Percentiles rank a stretch among this genome's conserved stretches.
Evolutionary conservation across 2,329 filamentous ascomycete species (phyloP).

Genomic region (Herpotrichia juniperi): DNA sequence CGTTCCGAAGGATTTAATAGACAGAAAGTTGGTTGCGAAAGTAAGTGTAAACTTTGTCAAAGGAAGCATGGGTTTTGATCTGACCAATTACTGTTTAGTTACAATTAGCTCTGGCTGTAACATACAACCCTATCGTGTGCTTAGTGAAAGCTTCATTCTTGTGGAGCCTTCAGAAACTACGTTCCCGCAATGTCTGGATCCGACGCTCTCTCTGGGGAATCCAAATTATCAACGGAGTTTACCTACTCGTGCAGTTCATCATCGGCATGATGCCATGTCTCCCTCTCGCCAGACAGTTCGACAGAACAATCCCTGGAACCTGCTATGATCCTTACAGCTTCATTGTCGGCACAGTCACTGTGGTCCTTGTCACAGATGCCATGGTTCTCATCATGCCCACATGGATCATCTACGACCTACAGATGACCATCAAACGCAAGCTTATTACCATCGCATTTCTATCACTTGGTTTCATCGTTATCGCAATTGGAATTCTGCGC

Average conservation of each 20-base stretch:
- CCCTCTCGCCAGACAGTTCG: conserved; percentile 18
- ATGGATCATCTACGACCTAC: conserved; percentile 30
- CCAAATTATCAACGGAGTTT: conserved; percentile 22
- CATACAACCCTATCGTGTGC: conserved; percentile 26
- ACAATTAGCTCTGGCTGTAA: conserved; percentile 21
- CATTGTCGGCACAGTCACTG: conserved; percentile 15
- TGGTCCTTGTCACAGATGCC: conserved; percentile 24
- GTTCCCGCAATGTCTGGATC: conserved; percentile 20
- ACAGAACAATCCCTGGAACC: conserved; percentile 20
- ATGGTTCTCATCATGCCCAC: conserved; percentile 28
- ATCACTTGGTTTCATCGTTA: conserved; percentile 23
- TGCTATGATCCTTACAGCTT: conserved; percentile 18
- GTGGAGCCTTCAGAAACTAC: conserved; percentile 26
- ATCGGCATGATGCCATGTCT: conserved; percentile 19
- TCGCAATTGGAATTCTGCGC: conserved; percentile 20
- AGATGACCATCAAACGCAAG: conserved; percentile 23
- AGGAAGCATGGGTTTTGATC: neutral
- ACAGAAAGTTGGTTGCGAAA: neutral
- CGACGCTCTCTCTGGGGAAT: conserved; percentile 20
- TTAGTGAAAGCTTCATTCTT: conserved; percentile 28
- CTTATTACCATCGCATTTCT: conserved; percentile 24
- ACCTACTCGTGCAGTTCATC: conserved; percentile 17
- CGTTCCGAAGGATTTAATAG: neutral
- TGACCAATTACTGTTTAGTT: conserved; percentile 6
- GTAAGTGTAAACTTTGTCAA: conserved; percentile 1